phyloP scores from a whole-genome alignment of 2,329 filamentous ascomycete species.

The Phialocephala subalpina region DNA sequence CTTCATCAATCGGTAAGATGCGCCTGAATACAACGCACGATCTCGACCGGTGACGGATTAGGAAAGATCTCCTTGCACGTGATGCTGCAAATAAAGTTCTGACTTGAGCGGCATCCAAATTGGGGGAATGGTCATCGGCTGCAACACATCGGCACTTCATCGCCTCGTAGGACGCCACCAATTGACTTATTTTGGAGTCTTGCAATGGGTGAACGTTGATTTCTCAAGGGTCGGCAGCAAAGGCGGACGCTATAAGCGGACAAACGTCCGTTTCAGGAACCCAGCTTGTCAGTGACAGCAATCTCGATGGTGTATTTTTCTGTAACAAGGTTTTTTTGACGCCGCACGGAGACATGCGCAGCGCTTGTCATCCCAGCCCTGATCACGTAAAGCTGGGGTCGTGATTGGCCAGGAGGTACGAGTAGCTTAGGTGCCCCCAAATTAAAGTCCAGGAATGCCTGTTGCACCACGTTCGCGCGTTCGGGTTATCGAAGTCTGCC shows the following conservation, averaged over 20 bases:
- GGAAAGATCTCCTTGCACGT: neutral
- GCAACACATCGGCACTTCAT: too few relatives aligned
- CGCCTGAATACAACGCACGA: neutral
- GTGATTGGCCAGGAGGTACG: neutral
- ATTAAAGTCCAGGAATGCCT: neutral
- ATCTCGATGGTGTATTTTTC: neutral
- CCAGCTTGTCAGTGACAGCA: neutral
- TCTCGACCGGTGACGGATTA: neutral
- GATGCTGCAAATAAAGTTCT: neutral
- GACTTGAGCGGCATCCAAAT: neutral
- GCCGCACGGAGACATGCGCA: neutral
- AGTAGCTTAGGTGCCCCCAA: neutral
- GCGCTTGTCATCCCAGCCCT: neutral
- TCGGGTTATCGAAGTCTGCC: neutral
- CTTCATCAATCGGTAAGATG: neutral
- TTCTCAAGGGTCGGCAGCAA: neutral
- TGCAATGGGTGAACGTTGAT: neutral
- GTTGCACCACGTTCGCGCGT: neutral
- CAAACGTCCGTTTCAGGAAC: neutral
- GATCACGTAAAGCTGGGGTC: neutral
- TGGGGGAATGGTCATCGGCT: too few relatives aligned
- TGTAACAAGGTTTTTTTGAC: neutral
- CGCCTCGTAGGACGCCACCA: neutral
- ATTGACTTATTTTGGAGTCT: neutral
- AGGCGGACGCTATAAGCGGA: neutral